Evolutionary conservation across 352 stramenopile genomes (phyloP).

Genomic region (Pythium scleroteichum): DNA sequence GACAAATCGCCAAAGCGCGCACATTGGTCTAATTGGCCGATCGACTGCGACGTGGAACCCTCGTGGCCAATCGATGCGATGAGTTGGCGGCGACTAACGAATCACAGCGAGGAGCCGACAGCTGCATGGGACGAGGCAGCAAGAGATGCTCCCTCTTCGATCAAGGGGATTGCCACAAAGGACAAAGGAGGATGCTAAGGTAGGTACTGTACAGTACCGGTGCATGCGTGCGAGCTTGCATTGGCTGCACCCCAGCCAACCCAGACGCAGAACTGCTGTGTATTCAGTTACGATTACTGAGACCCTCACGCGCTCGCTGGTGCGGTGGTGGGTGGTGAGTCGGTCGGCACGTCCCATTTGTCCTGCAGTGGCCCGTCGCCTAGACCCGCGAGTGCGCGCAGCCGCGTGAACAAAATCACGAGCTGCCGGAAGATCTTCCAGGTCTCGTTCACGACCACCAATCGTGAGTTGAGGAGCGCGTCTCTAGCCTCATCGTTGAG

Average conservation of each 20-base stretch:
- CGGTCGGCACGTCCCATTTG: slow-evolving; percentile 36
- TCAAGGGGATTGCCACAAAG: too few relatives aligned
- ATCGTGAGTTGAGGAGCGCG: slow-evolving; percentile 26
- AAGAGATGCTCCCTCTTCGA: too few relatives aligned
- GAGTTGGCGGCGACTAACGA: slow-evolving; percentile 10
- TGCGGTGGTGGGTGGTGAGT: too few relatives aligned
- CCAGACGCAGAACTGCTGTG: background rate
- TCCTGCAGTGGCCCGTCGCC: slow-evolving; percentile 65
- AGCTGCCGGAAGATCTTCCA: slow-evolving; percentile 80
- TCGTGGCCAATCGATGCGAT: slow-evolving; percentile 11
- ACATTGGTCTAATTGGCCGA: slow-evolving; percentile 16
- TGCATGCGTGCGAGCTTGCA: too few relatives aligned
- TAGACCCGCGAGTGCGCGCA: slow-evolving; percentile 49
- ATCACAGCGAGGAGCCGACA: slow-evolving; percentile 5
- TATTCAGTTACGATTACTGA: too few relatives aligned
- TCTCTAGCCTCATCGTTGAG: slow-evolving; percentile 41
- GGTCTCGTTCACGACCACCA: slow-evolving; percentile 54
- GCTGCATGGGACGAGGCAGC: background rate
- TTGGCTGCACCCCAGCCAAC: too few relatives aligned
- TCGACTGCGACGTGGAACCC: slow-evolving; percentile 10
- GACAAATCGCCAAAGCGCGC: background rate
- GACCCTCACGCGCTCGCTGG: too few relatives aligned
- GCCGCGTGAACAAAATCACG: slow-evolving; percentile 55
- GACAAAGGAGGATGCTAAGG: too few relatives aligned
- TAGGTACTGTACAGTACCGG: too few relatives aligned